Percentiles rank a stretch among this genome's conserved stretches.
These are phyloP conservation scores for Xylaria sp. DNA, from an alignment of 2,329 filamentous ascomycete species.

Conservation along the genomic window DNA sequence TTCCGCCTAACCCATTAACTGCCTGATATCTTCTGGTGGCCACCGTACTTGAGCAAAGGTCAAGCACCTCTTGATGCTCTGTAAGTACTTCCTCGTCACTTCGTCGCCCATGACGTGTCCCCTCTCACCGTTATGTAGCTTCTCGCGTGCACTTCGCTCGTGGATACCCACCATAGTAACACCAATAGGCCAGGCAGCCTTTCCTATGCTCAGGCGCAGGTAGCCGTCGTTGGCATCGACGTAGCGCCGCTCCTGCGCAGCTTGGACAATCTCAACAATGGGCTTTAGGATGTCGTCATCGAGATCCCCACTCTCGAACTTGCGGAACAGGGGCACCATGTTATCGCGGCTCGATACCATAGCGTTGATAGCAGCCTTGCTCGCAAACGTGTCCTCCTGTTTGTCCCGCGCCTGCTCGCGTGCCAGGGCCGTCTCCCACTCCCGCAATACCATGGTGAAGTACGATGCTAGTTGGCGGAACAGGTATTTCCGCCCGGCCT, in stretches of 20 bases:
- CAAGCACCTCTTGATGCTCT: constrained; percentile 96
- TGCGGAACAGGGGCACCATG: constrained; percentile 88
- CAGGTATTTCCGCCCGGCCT: constrained; percentile 74
- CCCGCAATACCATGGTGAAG: constrained; percentile 93
- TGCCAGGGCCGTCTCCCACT: constrained; percentile 84
- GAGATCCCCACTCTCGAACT: constrained; percentile 83
- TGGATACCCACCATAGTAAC: constrained; percentile 99
- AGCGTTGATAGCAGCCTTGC: constrained; percentile 82
- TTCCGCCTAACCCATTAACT: constrained; percentile 82
- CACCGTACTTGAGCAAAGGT: constrained; percentile 97
- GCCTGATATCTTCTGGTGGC: constrained; percentile 91
- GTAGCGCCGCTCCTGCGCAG: constrained; percentile 89
- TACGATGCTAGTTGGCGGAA: constrained; percentile 92
- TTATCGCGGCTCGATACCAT: constrained; percentile 91
- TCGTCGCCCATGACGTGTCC: constrained; percentile 99
- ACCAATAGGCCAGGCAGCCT: constrained; percentile 98
- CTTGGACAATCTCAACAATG: constrained; percentile 90
- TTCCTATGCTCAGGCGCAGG: constrained; percentile 90
- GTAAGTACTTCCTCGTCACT: constrained; percentile 91
- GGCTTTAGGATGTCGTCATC: constrained; percentile 83
- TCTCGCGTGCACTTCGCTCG: constrained; percentile 94
- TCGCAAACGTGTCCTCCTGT: constrained; percentile 71
- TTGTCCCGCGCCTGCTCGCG: constrained; percentile 61
- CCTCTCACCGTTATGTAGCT: constrained; percentile 86
- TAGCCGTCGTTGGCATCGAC: constrained; percentile 98